These are phyloP conservation scores for Phytophthora capsici DNA, from an alignment of 352 stramenopile species.

Conservation along the genomic window DNA sequence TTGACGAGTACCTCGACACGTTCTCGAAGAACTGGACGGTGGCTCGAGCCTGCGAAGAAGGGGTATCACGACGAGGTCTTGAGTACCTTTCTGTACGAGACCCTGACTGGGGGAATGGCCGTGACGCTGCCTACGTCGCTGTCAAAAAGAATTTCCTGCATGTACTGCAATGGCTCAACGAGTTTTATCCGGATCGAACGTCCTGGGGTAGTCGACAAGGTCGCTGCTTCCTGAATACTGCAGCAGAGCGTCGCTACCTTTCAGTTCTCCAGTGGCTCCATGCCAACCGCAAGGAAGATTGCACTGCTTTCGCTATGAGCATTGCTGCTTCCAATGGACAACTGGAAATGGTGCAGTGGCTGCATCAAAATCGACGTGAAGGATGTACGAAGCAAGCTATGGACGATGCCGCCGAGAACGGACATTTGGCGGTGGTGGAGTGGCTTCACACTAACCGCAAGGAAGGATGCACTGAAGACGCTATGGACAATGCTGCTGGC, in stretches of 20 bases:
- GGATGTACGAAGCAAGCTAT: constrained; percentile 24
- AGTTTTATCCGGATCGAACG: constrained; percentile 19
- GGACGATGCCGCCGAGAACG: constrained; percentile 21
- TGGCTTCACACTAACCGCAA: constrained; percentile 24
- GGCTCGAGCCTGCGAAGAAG: constrained; percentile 8
- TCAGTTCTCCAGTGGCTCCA: constrained; percentile 21
- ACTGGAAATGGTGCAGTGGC: constrained; percentile 16
- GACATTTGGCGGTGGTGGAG: constrained; percentile 18
- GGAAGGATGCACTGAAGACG: constrained; percentile 24
- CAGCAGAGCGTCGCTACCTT: constrained; percentile 13
- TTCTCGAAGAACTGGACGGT: constrained; percentile 24
- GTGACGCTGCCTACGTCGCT: constrained; percentile 12
- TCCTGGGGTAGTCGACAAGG: constrained; percentile 14
- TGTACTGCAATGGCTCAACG: constrained; percentile 28
- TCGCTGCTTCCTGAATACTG: constrained; percentile 17
- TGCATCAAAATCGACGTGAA: constrained; percentile 18
- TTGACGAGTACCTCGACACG: constrained; percentile 15
- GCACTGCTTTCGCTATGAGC: constrained; percentile 18
- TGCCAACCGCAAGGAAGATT: constrained; percentile 15
- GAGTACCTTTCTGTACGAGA: constrained; percentile 20
- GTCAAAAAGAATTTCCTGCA: constrained; percentile 19
- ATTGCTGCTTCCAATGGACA: constrained; percentile 14
- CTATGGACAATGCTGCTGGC: constrained; percentile 23
- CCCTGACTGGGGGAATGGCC: constrained; percentile 12
- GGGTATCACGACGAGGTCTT: constrained; percentile 11